These are phyloP conservation scores for Penicillium cinerascens DNA, from an alignment of 495 filamentous ascomycete species.

Conservation along the genomic window DNA sequence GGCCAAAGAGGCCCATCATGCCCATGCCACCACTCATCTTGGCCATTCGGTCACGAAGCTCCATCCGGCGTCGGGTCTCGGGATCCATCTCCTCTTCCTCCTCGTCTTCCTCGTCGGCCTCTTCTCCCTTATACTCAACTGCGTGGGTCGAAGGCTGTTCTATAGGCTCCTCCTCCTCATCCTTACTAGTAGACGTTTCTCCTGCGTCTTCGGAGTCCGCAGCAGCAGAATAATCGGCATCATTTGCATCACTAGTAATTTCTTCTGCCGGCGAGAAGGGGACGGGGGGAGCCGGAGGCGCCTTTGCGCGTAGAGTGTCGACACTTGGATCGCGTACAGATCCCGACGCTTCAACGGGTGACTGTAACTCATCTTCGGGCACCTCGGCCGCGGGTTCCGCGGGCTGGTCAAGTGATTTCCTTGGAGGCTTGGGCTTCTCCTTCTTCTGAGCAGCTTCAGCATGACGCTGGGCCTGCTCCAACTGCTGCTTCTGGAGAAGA, in stretches of 20 bases:
- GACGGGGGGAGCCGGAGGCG: slow-evolving; percentile 41
- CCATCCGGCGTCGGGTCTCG: slow-evolving; percentile 80
- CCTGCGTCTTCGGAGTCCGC: slow-evolving; percentile 83
- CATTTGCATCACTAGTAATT: slow-evolving; percentile 72
- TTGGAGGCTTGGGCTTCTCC: slow-evolving; percentile 82
- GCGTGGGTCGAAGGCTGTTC: slow-evolving; percentile 17
- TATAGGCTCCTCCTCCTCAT: slow-evolving; percentile 62
- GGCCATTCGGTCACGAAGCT: slow-evolving; percentile 90
- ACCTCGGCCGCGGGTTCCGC: slow-evolving; percentile 23
- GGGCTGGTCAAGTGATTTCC: slow-evolving; percentile 67
- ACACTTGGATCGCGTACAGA: slow-evolving; percentile 51
- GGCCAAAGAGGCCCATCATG: slow-evolving; percentile 90
- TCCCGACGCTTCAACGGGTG: slow-evolving; percentile 42
- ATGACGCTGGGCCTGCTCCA: slow-evolving; percentile 78
- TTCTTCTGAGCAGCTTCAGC: slow-evolving; percentile 78
- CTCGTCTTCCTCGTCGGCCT: slow-evolving; percentile 61
- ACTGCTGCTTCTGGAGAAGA: slow-evolving; percentile 86
- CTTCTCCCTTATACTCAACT: slow-evolving; percentile 23
- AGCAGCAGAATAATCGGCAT: slow-evolving; percentile 85
- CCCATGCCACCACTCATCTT: slow-evolving; percentile 99
- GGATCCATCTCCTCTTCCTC: slow-evolving; percentile 91
- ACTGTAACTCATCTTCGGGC: slow-evolving; percentile 31
- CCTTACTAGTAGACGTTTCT: slow-evolving; percentile 67
- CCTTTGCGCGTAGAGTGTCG: slow-evolving; percentile 49
- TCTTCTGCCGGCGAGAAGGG: slow-evolving; percentile 50